Percentiles rank a stretch among this genome's conserved stretches.
These are phyloP conservation scores for Colletotrichum gloeosporioides DNA, from an alignment of 2,329 filamentous ascomycete genomes.

Conservation along the genomic window DNA sequence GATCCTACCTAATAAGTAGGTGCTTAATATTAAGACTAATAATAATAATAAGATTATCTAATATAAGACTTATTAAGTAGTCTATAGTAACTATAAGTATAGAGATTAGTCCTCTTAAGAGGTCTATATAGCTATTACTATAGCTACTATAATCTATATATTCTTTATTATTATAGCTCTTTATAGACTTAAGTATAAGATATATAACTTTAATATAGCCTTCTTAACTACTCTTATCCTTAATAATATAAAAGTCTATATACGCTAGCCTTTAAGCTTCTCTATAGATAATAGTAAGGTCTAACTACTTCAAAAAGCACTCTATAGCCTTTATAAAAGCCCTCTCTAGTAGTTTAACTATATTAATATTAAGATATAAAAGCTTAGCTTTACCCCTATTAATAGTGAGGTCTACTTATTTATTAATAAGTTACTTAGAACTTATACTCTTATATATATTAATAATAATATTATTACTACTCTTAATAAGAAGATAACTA, in stretches of 20 bases:
- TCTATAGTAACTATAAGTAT: neutral
- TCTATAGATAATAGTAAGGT: neutral
- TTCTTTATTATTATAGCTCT: neutral
- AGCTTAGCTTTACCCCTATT: neutral
- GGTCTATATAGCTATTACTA: too few species aligned
- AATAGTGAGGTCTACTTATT: neutral
- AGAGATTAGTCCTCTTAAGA: neutral
- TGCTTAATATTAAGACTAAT: neutral
- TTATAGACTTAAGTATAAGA: neutral
- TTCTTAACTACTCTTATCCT: neutral
- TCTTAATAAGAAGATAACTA: neutral
- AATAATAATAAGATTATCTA: neutral
- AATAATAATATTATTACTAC: neutral
- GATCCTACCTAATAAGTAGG: neutral
- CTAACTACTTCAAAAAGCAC: neutral
- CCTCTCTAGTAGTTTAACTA: neutral
- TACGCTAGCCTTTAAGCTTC: neutral
- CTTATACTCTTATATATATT: neutral
- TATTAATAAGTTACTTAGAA: neutral
- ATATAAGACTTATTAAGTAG: neutral
- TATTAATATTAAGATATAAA: neutral
- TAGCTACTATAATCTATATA: neutral
- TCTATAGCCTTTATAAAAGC: neutral
- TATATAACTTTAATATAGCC: neutral
- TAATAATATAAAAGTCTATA: neutral